Evolutionary conservation across 371 early-diverging fungal genomes (phyloP), one percentile per base, ranked within the genome.

Genomic region (Mortierella sp.): DNA sequence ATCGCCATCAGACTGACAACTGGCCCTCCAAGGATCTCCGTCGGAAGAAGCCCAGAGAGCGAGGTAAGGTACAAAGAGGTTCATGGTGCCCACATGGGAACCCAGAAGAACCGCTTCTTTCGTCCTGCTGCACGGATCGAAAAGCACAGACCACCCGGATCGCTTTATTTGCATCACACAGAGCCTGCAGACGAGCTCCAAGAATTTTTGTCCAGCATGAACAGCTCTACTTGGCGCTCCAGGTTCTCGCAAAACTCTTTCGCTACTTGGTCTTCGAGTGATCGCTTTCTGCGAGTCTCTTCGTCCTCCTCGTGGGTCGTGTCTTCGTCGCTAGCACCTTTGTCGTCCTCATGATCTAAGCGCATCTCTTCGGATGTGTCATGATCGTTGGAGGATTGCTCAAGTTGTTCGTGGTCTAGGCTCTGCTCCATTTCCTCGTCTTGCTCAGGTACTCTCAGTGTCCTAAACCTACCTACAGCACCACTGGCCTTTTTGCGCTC

Each of bases 171-270:
- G n/a, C n/a, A n/a, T n/a, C n/a, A n/a, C n/a, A n/a, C n/a, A n/a
- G n/a, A n/a, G n/a, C n/a, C n/a, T n/a, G n/a, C 34, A 4, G 34
- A 34, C 10, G 34, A 10, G 34, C 10, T n/a, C n/a, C n/a, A n/a
- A n/a, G n/a, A 34, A 4, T 34, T 34, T 10, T 34, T 34, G 12
- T 70, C 67, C 23, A 65, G 31, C 42, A 54, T 39, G 19, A 76
- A 58, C 39, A 76, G 38, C 45, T 62, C 56, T 14, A 76, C 18
- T 28, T 76, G 78, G 10, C 30, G 66, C 24, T 70, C 78, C 13
- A 76, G 19, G 18, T 56, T 59, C 7, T n/a, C 38, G 42, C 78
- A 76, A 53, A 76, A 76, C 45, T 76, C 78, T 19, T 47, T n/a
- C 28, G 78, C 59, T 23, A 66, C 57, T 23, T 54, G 13, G 6